Conservation (phyloP, 2,329 filamentous ascomycete genomes). For the Pseudocercospora eumusae region DNA sequence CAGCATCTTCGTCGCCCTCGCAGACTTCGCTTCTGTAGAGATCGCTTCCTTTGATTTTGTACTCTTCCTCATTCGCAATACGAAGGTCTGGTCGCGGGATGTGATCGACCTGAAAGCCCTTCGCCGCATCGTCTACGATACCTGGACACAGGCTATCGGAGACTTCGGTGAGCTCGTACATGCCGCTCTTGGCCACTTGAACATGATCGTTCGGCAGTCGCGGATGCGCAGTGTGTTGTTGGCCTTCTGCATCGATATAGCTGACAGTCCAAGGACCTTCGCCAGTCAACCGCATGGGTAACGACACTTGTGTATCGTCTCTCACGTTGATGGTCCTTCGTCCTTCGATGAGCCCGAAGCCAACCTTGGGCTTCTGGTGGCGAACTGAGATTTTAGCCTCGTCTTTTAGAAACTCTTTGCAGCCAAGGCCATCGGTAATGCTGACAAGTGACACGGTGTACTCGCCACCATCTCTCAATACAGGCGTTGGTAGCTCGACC, state of each 20-base stretch:
- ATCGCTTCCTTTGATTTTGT: constrained; percentile 54
- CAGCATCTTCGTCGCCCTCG: constrained; percentile 87
- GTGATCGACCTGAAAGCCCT: constrained; percentile 79
- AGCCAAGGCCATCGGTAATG: constrained; percentile 81
- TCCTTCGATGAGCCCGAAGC: constrained; percentile 83
- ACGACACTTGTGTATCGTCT: constrained; percentile 69
- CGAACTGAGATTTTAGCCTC: constrained; percentile 83
- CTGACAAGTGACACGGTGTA: constrained; percentile 84
- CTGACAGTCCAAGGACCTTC: constrained; percentile 79
- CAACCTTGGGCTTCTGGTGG: constrained; percentile 81
- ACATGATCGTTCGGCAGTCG: constrained; percentile 40
- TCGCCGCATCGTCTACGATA: constrained; percentile 70
- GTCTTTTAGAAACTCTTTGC: constrained; percentile 81
- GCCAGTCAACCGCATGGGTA: constrained; percentile 84
- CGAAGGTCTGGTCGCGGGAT: constrained; percentile 73
- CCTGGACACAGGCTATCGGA: constrained; percentile 80
- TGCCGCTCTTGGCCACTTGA: constrained; percentile 52
- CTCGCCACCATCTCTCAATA: constrained; percentile 78
- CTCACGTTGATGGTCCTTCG: constrained; percentile 73
- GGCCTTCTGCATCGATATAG: constrained; percentile 57
- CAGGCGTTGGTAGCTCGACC: constrained; percentile 73
- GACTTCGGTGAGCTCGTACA: constrained; percentile 77
- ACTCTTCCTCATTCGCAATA: constrained; percentile 63
- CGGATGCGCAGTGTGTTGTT: constrained; percentile 44
- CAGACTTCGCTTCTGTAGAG: constrained; percentile 81